phyloP scores from a whole-genome alignment of 495 filamentous ascomycete species.

The Haplographium delicatum region DNA sequence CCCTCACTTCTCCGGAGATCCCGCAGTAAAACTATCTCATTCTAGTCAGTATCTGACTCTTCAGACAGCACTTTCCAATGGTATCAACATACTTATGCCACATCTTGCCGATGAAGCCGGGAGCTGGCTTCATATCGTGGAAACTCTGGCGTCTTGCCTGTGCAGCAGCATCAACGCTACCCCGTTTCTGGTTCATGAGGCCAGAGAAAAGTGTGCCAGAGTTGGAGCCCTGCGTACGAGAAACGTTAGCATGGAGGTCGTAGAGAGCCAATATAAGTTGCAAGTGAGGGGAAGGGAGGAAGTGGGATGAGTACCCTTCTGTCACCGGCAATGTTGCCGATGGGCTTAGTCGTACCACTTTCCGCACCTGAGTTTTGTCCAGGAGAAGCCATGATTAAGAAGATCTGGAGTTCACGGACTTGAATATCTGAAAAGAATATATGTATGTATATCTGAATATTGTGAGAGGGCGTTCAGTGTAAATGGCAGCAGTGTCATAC shows the following conservation, averaged over 20 bases:
- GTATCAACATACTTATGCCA: constrained; percentile 43
- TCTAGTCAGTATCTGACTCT: background rate
- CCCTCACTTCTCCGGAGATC: constrained; percentile 9
- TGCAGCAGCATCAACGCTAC: constrained; percentile 34
- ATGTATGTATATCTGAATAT: too few species aligned
- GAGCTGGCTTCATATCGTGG: constrained; percentile 40
- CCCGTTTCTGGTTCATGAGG: constrained; percentile 48
- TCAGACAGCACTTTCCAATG: background rate
- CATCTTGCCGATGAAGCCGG: constrained; percentile 44
- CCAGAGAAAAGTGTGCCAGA: constrained; percentile 38
- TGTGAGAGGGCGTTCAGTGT: too few species aligned
- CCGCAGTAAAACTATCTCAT: constrained; percentile 7
- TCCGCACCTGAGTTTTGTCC: constrained; percentile 4
- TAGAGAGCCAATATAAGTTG: background rate
- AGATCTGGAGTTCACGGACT: too few species aligned
- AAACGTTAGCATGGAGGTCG: background rate
- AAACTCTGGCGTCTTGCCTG: constrained; percentile 41
- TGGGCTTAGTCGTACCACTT: constrained; percentile 14
- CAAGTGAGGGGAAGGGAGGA: background rate
- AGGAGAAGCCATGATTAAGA: background rate
- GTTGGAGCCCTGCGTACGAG: constrained; percentile 17
- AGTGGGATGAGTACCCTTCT: constrained; percentile 11
- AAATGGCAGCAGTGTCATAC: too few species aligned
- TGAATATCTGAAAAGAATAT: too few species aligned
- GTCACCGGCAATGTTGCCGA: constrained; percentile 13